Evolutionary conservation across 2,329 filamentous ascomycete genomes (phyloP), one percentile per base, ranked within the genome.

Genomic region (Aspergillus sp.): DNA sequence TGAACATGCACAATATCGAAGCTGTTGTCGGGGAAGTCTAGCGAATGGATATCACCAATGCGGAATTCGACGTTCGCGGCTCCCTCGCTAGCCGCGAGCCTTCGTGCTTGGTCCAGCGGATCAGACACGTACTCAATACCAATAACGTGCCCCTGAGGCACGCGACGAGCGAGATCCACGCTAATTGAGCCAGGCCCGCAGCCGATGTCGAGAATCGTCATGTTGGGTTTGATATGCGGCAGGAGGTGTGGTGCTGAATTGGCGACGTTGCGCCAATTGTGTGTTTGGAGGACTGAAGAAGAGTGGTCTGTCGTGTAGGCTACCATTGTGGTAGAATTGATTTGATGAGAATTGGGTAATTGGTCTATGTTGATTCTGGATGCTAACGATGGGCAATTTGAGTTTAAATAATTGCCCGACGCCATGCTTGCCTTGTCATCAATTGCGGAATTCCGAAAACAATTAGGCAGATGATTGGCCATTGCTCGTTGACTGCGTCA

Each of bases 1-100:
- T 82, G 78, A 7, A 74, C 75, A 55, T 81, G 76, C 3, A 83
- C 79, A 4, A 84, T 58, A 52, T 84, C 81, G 51, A 84, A 84
- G 1, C 65, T 62, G 22, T 66, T 64, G 41, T 81, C 74, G 2
- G 48, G 42, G 41, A 66, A 68, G 1, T 58, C 51, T 1, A 76
- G 66, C 2, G 62, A 51, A 48, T 73, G 70, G 12, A 74, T 74
- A 63, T 72, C 62, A 7, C 64, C 70, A 2, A 61, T 52, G 19
- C 54, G 54, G 50, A 73, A 73, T 0, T 48, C 52, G 38, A 70
- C 49, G 49, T 72, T 72, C 2, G 51, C 53, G 7, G 71, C 41
- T 0, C 61, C 60, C 7, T 56, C 46, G 2, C 56, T 49, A 3
- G 57, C 44, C 1, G 70, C 69, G 4, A 62, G 54, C 0, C 47